A percentile compares a stretch with the other conserved stretches of the same genome.
Evolutionary conservation across 2,329 filamentous ascomycete genomes (phyloP).

Genomic region (Myriangium duriaei): DNA sequence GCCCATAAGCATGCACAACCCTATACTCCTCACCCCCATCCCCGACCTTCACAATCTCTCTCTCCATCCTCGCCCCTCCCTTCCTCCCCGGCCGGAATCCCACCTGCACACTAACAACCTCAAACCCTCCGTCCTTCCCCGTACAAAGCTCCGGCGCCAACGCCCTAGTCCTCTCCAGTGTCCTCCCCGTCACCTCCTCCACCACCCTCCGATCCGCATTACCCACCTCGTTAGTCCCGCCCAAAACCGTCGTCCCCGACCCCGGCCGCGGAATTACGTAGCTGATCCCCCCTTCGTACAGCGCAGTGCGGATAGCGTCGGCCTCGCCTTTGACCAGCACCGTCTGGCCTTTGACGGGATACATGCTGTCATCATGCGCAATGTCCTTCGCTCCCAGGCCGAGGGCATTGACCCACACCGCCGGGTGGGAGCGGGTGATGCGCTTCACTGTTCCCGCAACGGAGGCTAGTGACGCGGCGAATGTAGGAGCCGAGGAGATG

Average conservation of each 20-base stretch:
- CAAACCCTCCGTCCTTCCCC: conserved; percentile 26
- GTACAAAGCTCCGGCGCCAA: conserved; percentile 26
- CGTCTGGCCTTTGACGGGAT: conserved; percentile 35
- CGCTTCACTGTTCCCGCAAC: neutral
- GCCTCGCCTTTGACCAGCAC: conserved; percentile 33
- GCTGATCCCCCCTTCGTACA: conserved; percentile 20
- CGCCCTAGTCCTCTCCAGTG: conserved; percentile 24
- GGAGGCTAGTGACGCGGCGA: neutral
- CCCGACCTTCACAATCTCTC: conserved; percentile 23
- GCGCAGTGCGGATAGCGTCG: conserved; percentile 18
- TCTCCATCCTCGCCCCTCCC: conserved; percentile 32
- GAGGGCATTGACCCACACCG: conserved; percentile 30
- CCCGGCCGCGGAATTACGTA: conserved; percentile 34
- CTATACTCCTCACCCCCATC: conserved; percentile 8
- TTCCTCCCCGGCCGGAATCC: conserved; percentile 33
- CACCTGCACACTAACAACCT: conserved; percentile 31
- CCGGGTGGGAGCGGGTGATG: neutral
- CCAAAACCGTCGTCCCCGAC: conserved; percentile 30
- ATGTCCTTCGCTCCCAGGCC: conserved; percentile 30
- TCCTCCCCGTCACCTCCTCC: conserved; percentile 22
- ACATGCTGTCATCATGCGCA: conserved; percentile 24
- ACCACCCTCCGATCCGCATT: conserved; percentile 25
- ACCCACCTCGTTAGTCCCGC: conserved; percentile 31
- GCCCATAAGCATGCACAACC: conserved; percentile 37
- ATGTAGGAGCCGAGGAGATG: conserved; percentile 1